phyloP scores from a whole-genome alignment of 23 red algal species.

The Gracilaria caudata region DNA sequence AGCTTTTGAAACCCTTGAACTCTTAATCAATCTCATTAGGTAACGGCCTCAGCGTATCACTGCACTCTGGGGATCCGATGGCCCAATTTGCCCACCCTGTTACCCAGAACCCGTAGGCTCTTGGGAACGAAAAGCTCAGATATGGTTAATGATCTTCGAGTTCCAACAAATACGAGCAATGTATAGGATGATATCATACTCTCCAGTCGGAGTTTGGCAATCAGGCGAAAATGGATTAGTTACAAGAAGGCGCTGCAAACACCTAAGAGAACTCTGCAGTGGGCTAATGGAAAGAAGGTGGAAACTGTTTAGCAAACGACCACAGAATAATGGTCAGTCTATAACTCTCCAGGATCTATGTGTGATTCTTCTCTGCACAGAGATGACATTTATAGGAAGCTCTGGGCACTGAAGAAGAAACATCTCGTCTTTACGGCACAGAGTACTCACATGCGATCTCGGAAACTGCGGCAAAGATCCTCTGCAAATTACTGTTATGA shows the following conservation, averaged over 20 bases:
- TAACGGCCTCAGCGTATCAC: slow-evolving; percentile 4
- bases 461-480: too few relatives aligned
- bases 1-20: slow-evolving; percentile 26
- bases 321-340: neutral
- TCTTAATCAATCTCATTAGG: slow-evolving; percentile 4
- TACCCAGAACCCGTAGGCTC: neutral
- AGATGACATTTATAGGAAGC: slow-evolving; percentile 5
- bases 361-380: neutral
- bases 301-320: slow-evolving; percentile 4
- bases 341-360: neutral
- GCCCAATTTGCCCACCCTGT: neutral
- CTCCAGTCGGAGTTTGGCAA: neutral
- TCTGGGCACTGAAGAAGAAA: neutral
- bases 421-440: neutral
- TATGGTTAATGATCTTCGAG: slow-evolving; percentile 49
- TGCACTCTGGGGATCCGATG: slow-evolving; percentile 25
- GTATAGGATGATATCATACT: slow-evolving; percentile 48
- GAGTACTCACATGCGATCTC: neutral
- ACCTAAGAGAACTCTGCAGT: slow-evolving; percentile 27
- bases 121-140: slow-evolving; percentile 24
- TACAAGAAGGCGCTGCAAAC: slow-evolving; percentile 11
- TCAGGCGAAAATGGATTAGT: slow-evolving; percentile 14
- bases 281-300: slow-evolving; percentile 13
- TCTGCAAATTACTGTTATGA: too few relatives aligned
- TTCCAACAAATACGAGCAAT: slow-evolving; percentile 32